A percentile compares a stretch with the other conserved stretches of the same genome.
Conservation (phyloP, 2,329 filamentous ascomycete species). For the Paramyrothecium sp. region DNA sequence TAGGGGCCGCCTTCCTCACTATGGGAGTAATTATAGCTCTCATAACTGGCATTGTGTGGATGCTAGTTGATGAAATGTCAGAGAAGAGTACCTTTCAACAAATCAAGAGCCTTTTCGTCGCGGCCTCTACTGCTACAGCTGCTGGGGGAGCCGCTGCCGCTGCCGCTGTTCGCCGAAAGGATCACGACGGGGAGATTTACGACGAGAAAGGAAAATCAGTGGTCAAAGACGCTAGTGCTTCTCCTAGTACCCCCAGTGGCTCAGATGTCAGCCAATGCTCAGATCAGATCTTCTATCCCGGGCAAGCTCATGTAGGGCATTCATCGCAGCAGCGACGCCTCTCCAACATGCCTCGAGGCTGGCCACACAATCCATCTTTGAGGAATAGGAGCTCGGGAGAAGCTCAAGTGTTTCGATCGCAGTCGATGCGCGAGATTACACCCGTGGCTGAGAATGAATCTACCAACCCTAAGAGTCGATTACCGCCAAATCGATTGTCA, state of each 20-base stretch:
- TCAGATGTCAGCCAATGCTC: too few species aligned
- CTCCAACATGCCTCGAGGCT: slow-evolving; percentile 36
- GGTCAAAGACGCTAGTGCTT: too few species aligned
- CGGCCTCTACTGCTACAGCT: slow-evolving; percentile 15
- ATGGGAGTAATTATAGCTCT: slow-evolving; percentile 53
- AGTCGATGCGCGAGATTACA: too few species aligned
- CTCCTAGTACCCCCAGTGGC: too few species aligned
- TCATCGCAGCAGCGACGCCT: slow-evolving; percentile 19
- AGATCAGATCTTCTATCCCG: too few species aligned
- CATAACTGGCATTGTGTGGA: slow-evolving; percentile 49
- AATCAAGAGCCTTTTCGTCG: slow-evolving; percentile 16
- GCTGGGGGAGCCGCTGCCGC: slow-evolving; percentile 17
- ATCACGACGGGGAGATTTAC: slow-evolving; percentile 8
- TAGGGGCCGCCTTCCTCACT: slow-evolving; percentile 67
- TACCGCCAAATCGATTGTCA: too few species aligned
- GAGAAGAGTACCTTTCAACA: slow-evolving; percentile 29
- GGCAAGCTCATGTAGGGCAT: not conserved
- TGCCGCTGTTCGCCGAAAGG: slow-evolving; percentile 12
- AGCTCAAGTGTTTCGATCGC: too few species aligned
- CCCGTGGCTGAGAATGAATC: too few species aligned
- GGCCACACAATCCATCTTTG: slow-evolving; percentile 30
- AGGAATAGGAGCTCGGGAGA: slow-evolving; percentile 13
- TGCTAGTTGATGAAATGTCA: slow-evolving; percentile 47
- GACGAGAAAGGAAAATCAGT: slow-evolving; percentile 9
- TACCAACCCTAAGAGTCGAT: too few species aligned